A percentile compares a stretch with the other conserved stretches of the same genome.
phyloP scores from a whole-genome alignment of 2,329 filamentous ascomycete species.

The Exutisphaerella laricina region DNA sequence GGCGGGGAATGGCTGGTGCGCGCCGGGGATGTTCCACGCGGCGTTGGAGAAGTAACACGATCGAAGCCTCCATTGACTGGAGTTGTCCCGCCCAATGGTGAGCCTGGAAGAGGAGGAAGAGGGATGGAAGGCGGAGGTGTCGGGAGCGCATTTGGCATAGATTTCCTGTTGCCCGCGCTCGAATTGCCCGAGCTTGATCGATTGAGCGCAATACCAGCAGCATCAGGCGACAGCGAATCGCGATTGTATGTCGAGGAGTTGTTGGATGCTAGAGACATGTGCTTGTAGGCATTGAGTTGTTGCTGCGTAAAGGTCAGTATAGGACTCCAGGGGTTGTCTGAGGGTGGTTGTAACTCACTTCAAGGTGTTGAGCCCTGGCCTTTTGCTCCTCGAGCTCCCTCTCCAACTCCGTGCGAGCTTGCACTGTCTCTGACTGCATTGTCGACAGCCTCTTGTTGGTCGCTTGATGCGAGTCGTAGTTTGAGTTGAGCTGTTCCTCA shows the following conservation, averaged over 20 bases:
- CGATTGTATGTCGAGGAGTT: conserved; percentile 35
- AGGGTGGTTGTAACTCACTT: conserved; percentile 52
- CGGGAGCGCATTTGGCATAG: conserved; percentile 76
- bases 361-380: conserved; percentile 66
- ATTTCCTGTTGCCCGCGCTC: conserved; percentile 66
- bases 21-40: conserved; percentile 62
- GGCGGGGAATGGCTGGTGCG: conserved; percentile 47
- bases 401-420: conserved; percentile 44
- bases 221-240: conserved; percentile 43
- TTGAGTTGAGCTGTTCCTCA: conserved; percentile 90
- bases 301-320: conserved; percentile 52
- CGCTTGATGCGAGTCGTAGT: conserved; percentile 86
- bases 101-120: conserved; percentile 78
- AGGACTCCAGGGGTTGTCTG: not conserved
- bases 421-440: conserved; percentile 43
- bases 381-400: conserved; percentile 72
- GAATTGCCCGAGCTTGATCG: conserved; percentile 57
- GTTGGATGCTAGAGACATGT: conserved; percentile 31
- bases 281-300: conserved; percentile 42
- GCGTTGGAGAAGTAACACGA: conserved; percentile 58
- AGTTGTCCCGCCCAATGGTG: conserved; percentile 45
- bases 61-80: conserved; percentile 34
- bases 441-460: conserved; percentile 81
- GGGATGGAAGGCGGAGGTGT: conserved; percentile 94
- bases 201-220: conserved; percentile 39